phyloP scores from a whole-genome alignment of 345 rosid species.

The Zanthoxylum bungeanum region DNA sequence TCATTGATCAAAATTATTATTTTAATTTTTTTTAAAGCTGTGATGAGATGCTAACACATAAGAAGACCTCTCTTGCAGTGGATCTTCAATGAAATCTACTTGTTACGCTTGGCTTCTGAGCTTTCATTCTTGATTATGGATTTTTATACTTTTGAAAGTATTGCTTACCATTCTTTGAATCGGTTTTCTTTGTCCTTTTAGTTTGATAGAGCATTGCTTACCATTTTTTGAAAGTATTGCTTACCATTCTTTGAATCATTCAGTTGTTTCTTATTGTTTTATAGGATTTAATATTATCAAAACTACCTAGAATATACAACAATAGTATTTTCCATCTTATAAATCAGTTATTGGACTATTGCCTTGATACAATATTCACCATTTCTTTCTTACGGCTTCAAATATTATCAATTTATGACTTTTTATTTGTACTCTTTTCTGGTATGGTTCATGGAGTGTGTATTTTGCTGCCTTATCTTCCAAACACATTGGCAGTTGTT shows the following conservation, averaged over 20 bases:
- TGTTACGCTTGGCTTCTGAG: conserved; percentile 6
- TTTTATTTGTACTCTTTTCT: background rate
- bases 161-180: background rate
- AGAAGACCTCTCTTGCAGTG: background rate
- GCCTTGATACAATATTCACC: background rate
- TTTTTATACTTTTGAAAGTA: background rate
- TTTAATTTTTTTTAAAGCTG: background rate
- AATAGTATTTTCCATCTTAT: no score
- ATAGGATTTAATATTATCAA: background rate
- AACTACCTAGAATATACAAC: background rate
- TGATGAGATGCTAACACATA: conserved; percentile 7
- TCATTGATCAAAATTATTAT: no score
- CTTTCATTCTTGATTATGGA: background rate
- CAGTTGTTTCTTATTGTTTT: no score
- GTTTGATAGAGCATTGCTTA: no score
- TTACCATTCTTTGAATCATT: no score
- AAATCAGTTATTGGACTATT: no score
- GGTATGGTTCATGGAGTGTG: background rate
- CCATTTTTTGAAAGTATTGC: no score
- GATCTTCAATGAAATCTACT: conserved; percentile 3
- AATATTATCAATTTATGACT: background rate
- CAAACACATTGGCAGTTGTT: background rate
- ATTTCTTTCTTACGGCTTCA: background rate
- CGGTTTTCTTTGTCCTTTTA: background rate
- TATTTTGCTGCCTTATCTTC: background rate